A percentile compares a stretch with the other conserved stretches of the same genome.
These are phyloP conservation scores for Metarhizium guizhouense DNA, from an alignment of 2,329 filamentous ascomycete species.

Conservation along the genomic window DNA sequence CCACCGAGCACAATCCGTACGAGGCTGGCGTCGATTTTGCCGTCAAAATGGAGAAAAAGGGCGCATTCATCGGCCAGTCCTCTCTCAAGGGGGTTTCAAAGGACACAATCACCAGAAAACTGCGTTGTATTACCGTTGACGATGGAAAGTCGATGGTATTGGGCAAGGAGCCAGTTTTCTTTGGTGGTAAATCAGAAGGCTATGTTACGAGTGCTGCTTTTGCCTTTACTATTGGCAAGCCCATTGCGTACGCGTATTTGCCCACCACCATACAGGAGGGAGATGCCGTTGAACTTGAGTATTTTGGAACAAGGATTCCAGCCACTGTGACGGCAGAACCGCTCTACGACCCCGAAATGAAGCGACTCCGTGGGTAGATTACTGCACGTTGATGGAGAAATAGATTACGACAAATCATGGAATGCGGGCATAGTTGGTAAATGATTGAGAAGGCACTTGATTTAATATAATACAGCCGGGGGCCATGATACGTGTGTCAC, in stretches of 20 bases:
- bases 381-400: not conserved
- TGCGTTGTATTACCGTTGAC: constrained; percentile 45
- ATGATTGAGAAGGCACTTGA: too few relatives aligned
- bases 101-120: constrained; percentile 21
- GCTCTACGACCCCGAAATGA: constrained; percentile 11
- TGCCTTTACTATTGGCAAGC: constrained; percentile 49
- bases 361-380: constrained; percentile 2
- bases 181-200: constrained; percentile 35
- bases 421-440: not conserved
- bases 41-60: constrained; percentile 35
- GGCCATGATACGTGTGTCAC: too few relatives aligned
- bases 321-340: constrained; percentile 46
- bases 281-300: constrained; percentile 47
- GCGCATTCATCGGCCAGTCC: constrained; percentile 39
- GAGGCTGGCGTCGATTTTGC: constrained; percentile 47
- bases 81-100: constrained; percentile 35
- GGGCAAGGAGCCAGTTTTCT: constrained; percentile 53
- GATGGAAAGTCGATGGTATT: constrained; percentile 48
- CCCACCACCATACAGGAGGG: constrained; percentile 37
- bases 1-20: constrained; percentile 50
- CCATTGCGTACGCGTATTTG: constrained; percentile 51
- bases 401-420: not conserved
- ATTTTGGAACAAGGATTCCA: constrained; percentile 45
- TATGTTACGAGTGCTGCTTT: constrained; percentile 55
- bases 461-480: too few relatives aligned